Conservation (phyloP, 1,139 yeast genomes). For the Yamadazyma spencermartinsiae region DNA sequence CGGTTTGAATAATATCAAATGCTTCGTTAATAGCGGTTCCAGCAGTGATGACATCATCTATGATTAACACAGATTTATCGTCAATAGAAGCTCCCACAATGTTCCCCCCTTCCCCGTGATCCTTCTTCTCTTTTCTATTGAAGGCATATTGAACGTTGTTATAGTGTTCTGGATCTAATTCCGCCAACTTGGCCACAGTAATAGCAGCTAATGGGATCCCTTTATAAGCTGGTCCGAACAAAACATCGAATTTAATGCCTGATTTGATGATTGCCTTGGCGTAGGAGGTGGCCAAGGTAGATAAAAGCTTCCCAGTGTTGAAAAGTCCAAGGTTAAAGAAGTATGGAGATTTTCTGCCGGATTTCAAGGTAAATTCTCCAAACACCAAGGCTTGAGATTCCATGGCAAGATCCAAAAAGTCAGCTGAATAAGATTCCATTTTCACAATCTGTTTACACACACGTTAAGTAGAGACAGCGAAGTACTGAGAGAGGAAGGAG, state of each 20-base stretch:
- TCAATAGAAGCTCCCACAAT: conserved; percentile 82
- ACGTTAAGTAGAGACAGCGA: not conserved
- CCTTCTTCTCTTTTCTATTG: conserved; percentile 91
- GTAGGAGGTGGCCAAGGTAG: conserved; percentile 81
- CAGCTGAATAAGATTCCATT: conserved; percentile 51
- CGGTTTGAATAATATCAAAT: conserved; percentile 69
- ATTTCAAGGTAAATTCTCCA: conserved; percentile 85
- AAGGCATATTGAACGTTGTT: conserved; percentile 67
- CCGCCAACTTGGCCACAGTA: conserved; percentile 88
- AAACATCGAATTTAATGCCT: conserved; percentile 80
- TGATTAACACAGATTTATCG: conserved; percentile 73
- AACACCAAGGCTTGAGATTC: conserved; percentile 80
- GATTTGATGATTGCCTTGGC: conserved; percentile 84
- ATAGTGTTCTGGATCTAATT: conserved; percentile 78
- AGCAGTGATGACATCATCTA: conserved; percentile 97
- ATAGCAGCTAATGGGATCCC: conserved; percentile 96
- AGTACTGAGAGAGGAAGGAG: conserved; percentile 2
- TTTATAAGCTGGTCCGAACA: conserved; percentile 97
- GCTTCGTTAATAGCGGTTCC: conserved; percentile 98
- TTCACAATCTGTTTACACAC: not conserved
- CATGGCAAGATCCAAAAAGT: conserved; percentile 78
- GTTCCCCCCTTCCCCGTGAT: conserved; percentile 97
- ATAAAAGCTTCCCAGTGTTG: conserved; percentile 75
- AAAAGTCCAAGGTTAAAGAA: conserved; percentile 93
- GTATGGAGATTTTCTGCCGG: conserved; percentile 94